Evolutionary conservation across 192 early-diverging fungal genomes (phyloP), one percentile per base, ranked within the genome.

Genomic region (Mortierella antarctica): DNA sequence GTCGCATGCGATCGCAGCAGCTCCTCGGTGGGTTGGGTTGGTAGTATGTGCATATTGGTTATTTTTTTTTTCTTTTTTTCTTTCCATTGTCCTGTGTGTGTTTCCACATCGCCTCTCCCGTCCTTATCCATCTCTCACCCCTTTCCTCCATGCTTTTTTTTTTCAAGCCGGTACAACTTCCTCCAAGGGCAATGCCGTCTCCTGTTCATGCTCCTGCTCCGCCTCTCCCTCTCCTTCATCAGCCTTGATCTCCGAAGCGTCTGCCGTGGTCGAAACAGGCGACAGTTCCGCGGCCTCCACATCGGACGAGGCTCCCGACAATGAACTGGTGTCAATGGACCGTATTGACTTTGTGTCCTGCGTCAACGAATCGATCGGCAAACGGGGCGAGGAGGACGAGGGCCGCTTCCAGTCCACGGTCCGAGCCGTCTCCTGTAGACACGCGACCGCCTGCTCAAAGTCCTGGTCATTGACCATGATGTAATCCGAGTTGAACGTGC

Each of bases 381-480:
- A 21, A 55, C 15, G 17, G 40, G 55, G 6, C 47, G 45, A 17
- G 21, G 52, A 56, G 39, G 58, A 9, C 39, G 23, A 15, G 2
- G 11, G 12, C 11, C 6, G n/a, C 11, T 31, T 12, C 58, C 6
- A 9, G 10, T 11, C 39, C 40, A 9, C 41, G 23, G 39, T 9
- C 39, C 11, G 40, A 47, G 77, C 70, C 0, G 70, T 72, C 18
- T 72, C 65, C 20, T 80, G n/a, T 9, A 80, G 53, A 49, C 63
- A 67, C 6, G 0, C 57, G 17, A 80, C 70, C 0, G 77, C 70
- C 54, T 46, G 57, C 17, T 80, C 77, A 64, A 72, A 80, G 20
- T 80, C 77, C 39, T 80, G 77, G 4, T 72, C 70, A n/a, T 68
- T 80, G 21, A 80, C 77, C 64, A 80, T 66, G 48, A 80, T 71